These are phyloP conservation scores for Firmiana major DNA, from an alignment of 345 rosid genomes.

Conservation along the genomic window DNA sequence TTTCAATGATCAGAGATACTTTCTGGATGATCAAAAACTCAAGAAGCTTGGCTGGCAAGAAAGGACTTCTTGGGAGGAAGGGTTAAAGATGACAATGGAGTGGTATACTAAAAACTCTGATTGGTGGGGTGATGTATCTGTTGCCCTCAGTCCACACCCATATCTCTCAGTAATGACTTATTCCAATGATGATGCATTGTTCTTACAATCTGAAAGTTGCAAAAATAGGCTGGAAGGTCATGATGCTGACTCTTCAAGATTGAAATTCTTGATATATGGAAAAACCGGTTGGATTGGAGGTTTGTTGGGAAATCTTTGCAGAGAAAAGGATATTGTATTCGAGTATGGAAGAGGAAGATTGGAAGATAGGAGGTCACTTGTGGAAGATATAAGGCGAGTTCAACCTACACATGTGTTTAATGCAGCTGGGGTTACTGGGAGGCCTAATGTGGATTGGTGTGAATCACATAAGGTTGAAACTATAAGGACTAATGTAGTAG, in stretches of 20 bases:
- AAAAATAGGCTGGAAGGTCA: not conserved
- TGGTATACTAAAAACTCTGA: constrained; percentile 52
- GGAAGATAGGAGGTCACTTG: constrained; percentile 42
- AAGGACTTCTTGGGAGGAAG: constrained; percentile 54
- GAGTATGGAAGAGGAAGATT: constrained; percentile 55
- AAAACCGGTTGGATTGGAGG: constrained; percentile 67
- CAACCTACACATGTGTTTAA: constrained; percentile 55
- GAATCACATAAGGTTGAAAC: constrained; percentile 55
- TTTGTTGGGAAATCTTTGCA: constrained; percentile 43
- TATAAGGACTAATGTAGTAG: constrained; percentile 42
- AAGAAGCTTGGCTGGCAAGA: constrained; percentile 60
- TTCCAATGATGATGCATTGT: constrained; percentile 18
- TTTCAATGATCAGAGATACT: constrained; percentile 60
- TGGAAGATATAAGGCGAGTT: constrained; percentile 36
- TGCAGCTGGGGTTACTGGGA: constrained; percentile 59
- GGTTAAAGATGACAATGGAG: constrained; percentile 50
- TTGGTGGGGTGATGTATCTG: constrained; percentile 73
- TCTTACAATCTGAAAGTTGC: not conserved
- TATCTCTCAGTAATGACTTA: constrained; percentile 11
- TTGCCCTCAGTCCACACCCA: constrained; percentile 56
- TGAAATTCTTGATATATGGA: constrained; percentile 54
- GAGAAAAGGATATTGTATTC: constrained; percentile 33
- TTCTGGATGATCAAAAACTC: constrained; percentile 61
- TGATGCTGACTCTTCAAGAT: constrained; percentile 11
- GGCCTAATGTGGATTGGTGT: constrained; percentile 65